A percentile compares a stretch with the other conserved stretches of the same genome.
phyloP scores from a whole-genome alignment of 2,329 filamentous ascomycete species.

The Cordyceps tenuipes region DNA sequence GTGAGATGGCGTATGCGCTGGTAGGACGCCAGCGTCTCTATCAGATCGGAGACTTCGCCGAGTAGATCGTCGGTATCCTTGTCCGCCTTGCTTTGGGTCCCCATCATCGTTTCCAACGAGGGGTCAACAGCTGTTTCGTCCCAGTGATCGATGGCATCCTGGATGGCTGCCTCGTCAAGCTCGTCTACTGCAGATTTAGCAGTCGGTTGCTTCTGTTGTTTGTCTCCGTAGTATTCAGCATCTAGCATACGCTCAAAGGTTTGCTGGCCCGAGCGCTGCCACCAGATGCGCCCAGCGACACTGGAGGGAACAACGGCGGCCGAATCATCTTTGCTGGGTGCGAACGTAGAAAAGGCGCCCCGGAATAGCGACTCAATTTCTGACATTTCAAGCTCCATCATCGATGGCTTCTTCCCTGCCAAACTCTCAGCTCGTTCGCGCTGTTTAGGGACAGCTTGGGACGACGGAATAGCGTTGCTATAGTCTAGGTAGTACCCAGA shows the following conservation, averaged over 20 bases:
- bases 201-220: conserved; percentile 27
- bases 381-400: conserved; percentile 48
- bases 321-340: conserved; percentile 65
- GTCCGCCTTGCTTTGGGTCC: conserved; percentile 47
- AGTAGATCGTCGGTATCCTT: conserved; percentile 64
- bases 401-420: conserved; percentile 49
- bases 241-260: conserved; percentile 58
- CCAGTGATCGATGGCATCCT: conserved; percentile 49
- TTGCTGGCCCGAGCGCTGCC: conserved; percentile 61
- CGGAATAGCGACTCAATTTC: conserved; percentile 70
- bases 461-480: conserved; percentile 51
- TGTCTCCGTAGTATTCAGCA: conserved; percentile 35
- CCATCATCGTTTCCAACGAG: conserved; percentile 44
- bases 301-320: conserved; percentile 61
- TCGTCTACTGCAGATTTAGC: conserved; percentile 26
- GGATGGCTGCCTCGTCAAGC: conserved; percentile 43
- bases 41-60: conserved; percentile 63
- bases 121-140: conserved; percentile 52
- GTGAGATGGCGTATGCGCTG: conserved; percentile 71
- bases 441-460: conserved; percentile 52
- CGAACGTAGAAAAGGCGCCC: conserved; percentile 72
- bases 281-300: conserved; percentile 64
- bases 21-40: conserved; percentile 69
- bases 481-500: conserved; percentile 65
- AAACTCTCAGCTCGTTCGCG: conserved; percentile 64